Evolutionary conservation across 2,329 filamentous ascomycete species (phyloP).

Genomic region (Aplosporella prunicola): DNA sequence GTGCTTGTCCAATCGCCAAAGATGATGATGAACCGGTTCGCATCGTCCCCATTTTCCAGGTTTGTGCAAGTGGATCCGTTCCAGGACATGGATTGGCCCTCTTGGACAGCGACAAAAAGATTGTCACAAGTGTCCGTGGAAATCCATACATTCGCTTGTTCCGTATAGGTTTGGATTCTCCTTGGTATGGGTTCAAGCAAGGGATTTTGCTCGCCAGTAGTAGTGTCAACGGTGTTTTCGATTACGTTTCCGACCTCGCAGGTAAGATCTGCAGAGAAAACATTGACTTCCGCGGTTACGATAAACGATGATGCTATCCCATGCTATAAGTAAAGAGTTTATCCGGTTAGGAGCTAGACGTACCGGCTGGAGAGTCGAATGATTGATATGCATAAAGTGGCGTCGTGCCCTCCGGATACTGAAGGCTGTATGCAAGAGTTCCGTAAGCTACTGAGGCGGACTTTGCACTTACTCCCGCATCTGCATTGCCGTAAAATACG

Average conservation of each 20-base stretch:
- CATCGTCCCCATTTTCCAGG: no score
- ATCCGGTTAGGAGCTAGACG: background rate
- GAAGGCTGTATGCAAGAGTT: background rate
- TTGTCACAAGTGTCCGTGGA: no score
- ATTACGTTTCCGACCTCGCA: background rate
- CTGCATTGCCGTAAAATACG: background rate
- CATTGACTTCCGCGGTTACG: background rate
- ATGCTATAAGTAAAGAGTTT: background rate
- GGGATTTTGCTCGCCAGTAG: no score
- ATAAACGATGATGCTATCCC: background rate
- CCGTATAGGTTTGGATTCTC: background rate
- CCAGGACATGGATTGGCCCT: no score
- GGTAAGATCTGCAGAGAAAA: conserved; percentile 1
- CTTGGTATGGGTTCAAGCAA: no score
- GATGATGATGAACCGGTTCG: no score
- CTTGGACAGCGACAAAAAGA: no score
- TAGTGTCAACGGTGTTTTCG: no score
- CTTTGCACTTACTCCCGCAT: background rate
- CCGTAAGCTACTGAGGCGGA: background rate
- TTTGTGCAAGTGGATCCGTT: no score
- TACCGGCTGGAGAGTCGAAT: background rate
- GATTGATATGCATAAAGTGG: background rate
- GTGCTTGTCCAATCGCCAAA: no score
- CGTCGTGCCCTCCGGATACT: background rate
- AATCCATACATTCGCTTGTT: background rate